Base-by-base conservation (phyloP, 108 stramenopile genomes). In the Hondaea fermentalgiana region DNA sequence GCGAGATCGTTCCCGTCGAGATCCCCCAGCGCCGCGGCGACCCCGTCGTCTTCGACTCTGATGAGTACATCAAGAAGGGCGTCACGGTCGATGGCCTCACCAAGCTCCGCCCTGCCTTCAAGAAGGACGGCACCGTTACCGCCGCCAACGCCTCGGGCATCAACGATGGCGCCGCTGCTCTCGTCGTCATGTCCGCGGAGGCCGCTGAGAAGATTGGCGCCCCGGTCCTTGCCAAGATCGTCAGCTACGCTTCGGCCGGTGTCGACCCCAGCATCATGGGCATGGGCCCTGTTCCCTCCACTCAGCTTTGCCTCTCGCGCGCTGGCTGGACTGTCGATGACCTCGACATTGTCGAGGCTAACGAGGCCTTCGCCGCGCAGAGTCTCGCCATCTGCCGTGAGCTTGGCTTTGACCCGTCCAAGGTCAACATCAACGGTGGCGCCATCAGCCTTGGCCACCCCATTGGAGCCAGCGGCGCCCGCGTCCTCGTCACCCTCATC, bases 351-450 rank as follows among this genome's bases (percentile, higher is more conserved):
- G 97, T 92, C 91, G 98, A 98, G 93, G 95, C 98, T 71, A 98
- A 98, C 90, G 98, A 99, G 93, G 98, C 98, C 5, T 99, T 99
- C 92, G 97, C 97, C 0, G 93, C 94, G 57, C 97, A 97, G 90
- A 96, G 96, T 0, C 91, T 91, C 57, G 95, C 93, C 92, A 95
- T 94, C 59, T 90, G 96, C 17, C 71, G 93, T 44, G 92, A 93
- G 47, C 89, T 97, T 42, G 88, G 89, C 21, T 87, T 97, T 12
- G 91, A 93, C 44, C 28, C 58, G 5, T 58, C 87, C 23, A 97
- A 96, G 91, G 97, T 98, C 44, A 98, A 98, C 89, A 96, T 96
- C 10, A 96, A 97, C 90, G 98, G 98, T 16, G 98, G 98, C 60
- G 92, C 92, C 42, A 93, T 94, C 19, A 90, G 93, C 5, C 55